These are phyloP conservation scores for Durotheca rogersii DNA, from an alignment of 495 filamentous ascomycete genomes.

Conservation along the genomic window DNA sequence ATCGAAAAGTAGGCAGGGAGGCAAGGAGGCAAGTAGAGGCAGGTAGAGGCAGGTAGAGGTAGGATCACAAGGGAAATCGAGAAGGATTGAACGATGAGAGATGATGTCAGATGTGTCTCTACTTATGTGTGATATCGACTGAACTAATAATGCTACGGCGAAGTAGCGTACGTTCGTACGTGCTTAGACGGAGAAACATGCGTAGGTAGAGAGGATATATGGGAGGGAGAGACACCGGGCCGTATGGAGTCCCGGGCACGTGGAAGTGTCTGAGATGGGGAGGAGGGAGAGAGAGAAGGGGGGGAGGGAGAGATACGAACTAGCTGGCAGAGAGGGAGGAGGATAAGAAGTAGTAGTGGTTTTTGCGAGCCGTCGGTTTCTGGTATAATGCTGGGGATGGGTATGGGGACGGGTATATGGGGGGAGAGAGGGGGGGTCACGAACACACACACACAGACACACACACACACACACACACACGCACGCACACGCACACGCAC, in stretches of 20 bases:
- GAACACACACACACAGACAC: too few species aligned
- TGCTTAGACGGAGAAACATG: too few species aligned
- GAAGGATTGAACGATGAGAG: constrained; percentile 1
- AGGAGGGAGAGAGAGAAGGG: background rate
- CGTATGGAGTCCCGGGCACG: constrained; percentile 26
- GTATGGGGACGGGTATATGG: constrained; percentile 28
- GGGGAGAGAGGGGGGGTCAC: constrained; percentile 27
- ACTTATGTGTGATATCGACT: constrained; percentile 26
- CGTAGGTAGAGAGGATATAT: too few species aligned
- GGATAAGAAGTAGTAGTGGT: constrained; percentile 25
- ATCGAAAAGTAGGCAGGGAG: too few species aligned
- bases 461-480: too few species aligned
- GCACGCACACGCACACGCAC: too few species aligned
- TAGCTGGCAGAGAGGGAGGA: background rate
- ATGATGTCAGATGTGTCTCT: constrained; percentile 33
- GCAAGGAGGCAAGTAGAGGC: constrained; percentile 4
- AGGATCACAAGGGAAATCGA: background rate
- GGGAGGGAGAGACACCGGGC: constrained; percentile 3
- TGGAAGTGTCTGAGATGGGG: constrained; percentile 15
- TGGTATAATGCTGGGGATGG: constrained; percentile 14
- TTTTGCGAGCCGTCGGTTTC: constrained; percentile 20
- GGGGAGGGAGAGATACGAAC: background rate
- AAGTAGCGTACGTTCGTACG: too few species aligned
- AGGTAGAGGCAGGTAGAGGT: constrained; percentile 21
- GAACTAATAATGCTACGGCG: constrained; percentile 29